Percentiles rank a stretch among this genome's conserved stretches.
Conservation (phyloP, 306 rosid species). For the Quercus agrifolia region DNA sequence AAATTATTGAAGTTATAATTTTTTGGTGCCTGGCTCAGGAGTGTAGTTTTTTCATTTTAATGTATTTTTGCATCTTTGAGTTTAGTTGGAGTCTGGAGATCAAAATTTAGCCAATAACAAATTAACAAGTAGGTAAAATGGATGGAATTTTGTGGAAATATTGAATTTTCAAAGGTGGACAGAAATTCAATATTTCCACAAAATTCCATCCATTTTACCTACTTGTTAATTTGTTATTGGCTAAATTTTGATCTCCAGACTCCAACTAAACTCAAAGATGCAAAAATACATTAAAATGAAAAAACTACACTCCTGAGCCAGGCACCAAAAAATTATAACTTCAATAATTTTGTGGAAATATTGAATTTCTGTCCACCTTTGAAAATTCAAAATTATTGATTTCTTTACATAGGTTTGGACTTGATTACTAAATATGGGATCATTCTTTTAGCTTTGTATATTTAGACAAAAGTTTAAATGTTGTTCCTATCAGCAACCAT, state of each 20-base stretch:
- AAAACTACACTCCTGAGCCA: neutral
- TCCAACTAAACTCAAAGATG: neutral
- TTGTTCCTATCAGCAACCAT: neutral
- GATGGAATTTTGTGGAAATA: neutral
- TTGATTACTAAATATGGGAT: neutral
- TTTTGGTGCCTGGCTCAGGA: neutral
- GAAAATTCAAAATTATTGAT: neutral
- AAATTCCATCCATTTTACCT: neutral
- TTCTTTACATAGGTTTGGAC: neutral
- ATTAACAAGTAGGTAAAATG: neutral
- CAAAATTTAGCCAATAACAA: neutral
- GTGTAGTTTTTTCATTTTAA: neutral
- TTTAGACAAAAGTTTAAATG: neutral
- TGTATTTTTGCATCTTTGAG: neutral
- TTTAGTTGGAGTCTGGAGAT: neutral
- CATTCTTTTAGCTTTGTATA: neutral
- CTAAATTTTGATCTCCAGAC: neutral
- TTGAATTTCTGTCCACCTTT: neutral
- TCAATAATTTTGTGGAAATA: neutral
- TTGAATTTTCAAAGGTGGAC: neutral
- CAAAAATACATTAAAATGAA: neutral
- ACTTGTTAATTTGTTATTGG: neutral
- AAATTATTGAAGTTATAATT: neutral
- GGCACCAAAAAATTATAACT: neutral
- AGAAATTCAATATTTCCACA: neutral